A percentile compares a stretch with the other conserved stretches of the same genome.
These are phyloP conservation scores for Botrytis sinoallii DNA, from an alignment of 2,329 filamentous ascomycete species.

Conservation along the genomic window DNA sequence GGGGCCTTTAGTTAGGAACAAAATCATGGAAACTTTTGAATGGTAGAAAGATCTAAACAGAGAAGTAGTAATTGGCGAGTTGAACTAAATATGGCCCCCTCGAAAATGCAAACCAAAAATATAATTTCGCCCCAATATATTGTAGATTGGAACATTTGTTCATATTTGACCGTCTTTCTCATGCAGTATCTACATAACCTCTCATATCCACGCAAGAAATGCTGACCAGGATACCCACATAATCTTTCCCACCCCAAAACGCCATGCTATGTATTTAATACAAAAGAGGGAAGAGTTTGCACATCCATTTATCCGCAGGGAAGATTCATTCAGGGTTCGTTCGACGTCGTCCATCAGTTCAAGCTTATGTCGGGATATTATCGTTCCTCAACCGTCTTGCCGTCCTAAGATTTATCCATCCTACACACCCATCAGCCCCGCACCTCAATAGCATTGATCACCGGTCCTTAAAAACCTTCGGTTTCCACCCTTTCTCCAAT, in stretches of 20 bases:
- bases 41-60: background rate
- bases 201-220: constrained; percentile 13
- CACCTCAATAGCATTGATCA: constrained; percentile 37
- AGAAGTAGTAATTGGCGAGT: background rate
- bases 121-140: background rate
- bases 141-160: constrained; percentile 2
- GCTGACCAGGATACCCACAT: constrained; percentile 16
- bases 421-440: constrained; percentile 5
- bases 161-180: constrained; percentile 1
- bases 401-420: background rate
- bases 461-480: constrained; percentile 89
- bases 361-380: background rate
- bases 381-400: background rate
- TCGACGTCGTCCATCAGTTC: constrained; percentile 11
- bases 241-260: constrained; percentile 18
- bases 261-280: constrained; percentile 22
- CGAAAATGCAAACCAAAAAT: background rate
- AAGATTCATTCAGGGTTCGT: background rate
- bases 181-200: constrained; percentile 13
- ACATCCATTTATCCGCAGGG: constrained; percentile 3
- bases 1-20: background rate
- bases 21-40: background rate
- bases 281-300: constrained; percentile 21
- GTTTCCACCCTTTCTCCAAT: constrained; percentile 82
- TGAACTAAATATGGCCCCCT: background rate